Conservation (phyloP, 2,329 filamentous ascomycete species). For the Claviceps paspali region DNA sequence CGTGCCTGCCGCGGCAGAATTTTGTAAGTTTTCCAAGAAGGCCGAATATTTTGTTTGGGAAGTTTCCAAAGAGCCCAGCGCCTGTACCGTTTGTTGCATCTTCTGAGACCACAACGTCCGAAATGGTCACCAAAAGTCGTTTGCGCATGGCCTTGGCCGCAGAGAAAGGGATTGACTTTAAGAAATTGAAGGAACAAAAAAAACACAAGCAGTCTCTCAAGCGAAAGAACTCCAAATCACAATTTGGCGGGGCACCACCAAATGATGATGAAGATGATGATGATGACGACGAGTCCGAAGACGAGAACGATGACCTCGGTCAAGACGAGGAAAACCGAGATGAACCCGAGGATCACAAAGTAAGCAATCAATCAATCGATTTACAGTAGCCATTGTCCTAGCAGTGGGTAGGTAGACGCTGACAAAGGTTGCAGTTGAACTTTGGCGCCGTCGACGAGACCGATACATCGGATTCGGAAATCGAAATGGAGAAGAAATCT, state of each 20-base stretch:
- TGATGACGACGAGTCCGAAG: conserved; percentile 1
- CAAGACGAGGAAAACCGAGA: conserved; percentile 23
- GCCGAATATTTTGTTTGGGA: background rate
- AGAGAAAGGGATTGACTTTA: conserved; percentile 38
- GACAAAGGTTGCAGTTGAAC: conserved; percentile 26
- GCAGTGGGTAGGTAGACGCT: background rate
- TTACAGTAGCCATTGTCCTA: background rate
- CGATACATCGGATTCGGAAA: conserved; percentile 51
- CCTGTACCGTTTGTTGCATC: no score
- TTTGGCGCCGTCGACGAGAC: conserved; percentile 44
- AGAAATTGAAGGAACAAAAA: conserved; percentile 35
- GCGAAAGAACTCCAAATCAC: conserved; percentile 17
- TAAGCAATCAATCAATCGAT: background rate
- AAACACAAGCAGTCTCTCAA: conserved; percentile 28
- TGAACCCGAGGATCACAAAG: conserved; percentile 20
- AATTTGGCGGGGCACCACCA: conserved; percentile 9
- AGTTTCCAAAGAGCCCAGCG: no score
- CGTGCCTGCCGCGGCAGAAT: conserved; percentile 4
- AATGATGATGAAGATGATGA: background rate
- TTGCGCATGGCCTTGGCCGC: conserved; percentile 38
- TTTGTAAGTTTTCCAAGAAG: conserved; percentile 4
- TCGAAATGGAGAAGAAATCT: conserved; percentile 63
- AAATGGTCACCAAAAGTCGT: conserved; percentile 31
- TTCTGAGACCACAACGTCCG: background rate
- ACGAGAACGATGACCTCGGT: conserved; percentile 12